phyloP scores from a whole-genome alignment of 176 grass and related monocot species.

The Poa pratensis region DNA sequence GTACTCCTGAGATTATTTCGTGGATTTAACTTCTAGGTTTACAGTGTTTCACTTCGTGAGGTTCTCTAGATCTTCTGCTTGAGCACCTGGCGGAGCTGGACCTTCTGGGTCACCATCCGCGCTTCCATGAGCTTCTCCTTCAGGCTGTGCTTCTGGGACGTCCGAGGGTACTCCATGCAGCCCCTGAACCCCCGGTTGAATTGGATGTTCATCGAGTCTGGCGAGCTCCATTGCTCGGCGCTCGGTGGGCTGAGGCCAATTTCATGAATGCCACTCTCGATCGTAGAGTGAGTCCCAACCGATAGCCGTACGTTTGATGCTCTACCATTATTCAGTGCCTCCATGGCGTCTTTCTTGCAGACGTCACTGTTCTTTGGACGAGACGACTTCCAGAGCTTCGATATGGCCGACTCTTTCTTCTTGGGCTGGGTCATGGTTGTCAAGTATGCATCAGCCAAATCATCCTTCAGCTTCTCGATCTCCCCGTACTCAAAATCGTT shows the following conservation, averaged over 20 bases:
- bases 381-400: slow-evolving; percentile 88
- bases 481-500: slow-evolving; percentile 46
- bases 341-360: slow-evolving; percentile 59
- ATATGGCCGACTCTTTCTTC: slow-evolving; percentile 88
- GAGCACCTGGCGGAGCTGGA: slow-evolving; percentile 92
- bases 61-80: slow-evolving; percentile 83
- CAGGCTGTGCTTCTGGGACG: slow-evolving; percentile 86
- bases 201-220: slow-evolving; percentile 71
- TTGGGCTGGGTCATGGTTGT: slow-evolving; percentile 59
- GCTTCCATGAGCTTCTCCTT: slow-evolving; percentile 91
- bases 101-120: slow-evolving; percentile 88
- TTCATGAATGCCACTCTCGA: slow-evolving; percentile 66
- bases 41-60: background rate
- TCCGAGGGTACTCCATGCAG: slow-evolving; percentile 86
- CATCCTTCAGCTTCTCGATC: slow-evolving; percentile 51
- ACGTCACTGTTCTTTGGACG: slow-evolving; percentile 64
- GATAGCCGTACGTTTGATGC: slow-evolving; percentile 64
- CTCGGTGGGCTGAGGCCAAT: slow-evolving; percentile 64
- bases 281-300: slow-evolving; percentile 58
- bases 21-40: slow-evolving; percentile 42
- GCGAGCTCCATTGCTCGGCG: slow-evolving; percentile 78
- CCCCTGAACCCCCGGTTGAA: slow-evolving; percentile 68
- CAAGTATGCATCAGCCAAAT: slow-evolving; percentile 35
- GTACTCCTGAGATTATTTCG: slow-evolving; percentile 53
- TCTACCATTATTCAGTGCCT: slow-evolving; percentile 64